A percentile compares a stretch with the other conserved stretches of the same genome.
Conservation (phyloP, 73 alveolate species). For the Tetrahymena thermophila region DNA sequence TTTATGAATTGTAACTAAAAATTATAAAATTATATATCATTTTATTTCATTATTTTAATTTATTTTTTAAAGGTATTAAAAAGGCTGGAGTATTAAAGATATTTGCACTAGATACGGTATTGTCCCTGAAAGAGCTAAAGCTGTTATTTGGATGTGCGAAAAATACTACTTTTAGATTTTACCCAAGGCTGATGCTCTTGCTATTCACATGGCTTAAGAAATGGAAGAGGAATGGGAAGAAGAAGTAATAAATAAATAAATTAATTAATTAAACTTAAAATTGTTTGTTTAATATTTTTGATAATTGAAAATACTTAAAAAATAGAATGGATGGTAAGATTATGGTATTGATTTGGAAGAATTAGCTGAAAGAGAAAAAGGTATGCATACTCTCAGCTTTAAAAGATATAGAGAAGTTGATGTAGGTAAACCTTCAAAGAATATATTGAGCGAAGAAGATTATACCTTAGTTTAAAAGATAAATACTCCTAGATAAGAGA, state of each 20-base stretch:
- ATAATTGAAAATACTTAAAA: background rate
- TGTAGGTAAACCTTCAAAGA: background rate
- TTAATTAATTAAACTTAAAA: too few species aligned
- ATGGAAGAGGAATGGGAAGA: background rate
- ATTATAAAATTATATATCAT: too few species aligned
- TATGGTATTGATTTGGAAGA: background rate
- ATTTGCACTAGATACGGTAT: background rate
- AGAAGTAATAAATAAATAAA: background rate
- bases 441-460: background rate
- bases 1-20: background rate
- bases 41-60: background rate
- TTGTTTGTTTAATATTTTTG: too few species aligned
- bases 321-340: background rate
- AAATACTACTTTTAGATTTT: background rate
- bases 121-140: conserved; percentile 1
- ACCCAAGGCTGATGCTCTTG: background rate
- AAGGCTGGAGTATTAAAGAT: background rate
- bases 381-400: background rate
- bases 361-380: background rate
- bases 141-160: background rate
- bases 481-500: background rate
- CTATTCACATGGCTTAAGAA: background rate
- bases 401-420: background rate
- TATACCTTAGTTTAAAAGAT: background rate
- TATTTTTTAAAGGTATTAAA: background rate